Evolutionary conservation across 1,284 basidiomycete genomes (phyloP), one percentile per base, ranked within the genome.

Genomic region (Macrocystidia cucumis): DNA sequence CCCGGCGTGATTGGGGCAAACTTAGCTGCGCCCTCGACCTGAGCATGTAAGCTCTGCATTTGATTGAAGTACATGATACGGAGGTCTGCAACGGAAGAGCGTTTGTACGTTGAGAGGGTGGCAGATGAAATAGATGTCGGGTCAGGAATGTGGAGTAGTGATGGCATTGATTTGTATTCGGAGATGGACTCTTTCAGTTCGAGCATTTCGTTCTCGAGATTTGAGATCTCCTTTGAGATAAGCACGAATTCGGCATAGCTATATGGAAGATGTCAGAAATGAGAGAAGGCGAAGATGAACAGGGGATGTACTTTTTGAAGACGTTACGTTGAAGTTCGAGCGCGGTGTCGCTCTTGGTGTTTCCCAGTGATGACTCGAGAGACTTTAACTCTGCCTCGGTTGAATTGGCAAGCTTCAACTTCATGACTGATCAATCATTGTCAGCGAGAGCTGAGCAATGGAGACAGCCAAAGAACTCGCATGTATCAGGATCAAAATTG

Each of bases 191-290:
- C 90, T 55, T 97, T 98, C 55, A 98, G 78, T 54, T 98, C 93
- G 23, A 98, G 74, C 87, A 98, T 91, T 56, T 98, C 93, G 54
- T 95, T 97, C 64, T 98, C 95, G 8, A 99, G 72, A 0, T 88
- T 86, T 5, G 89, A 86, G 30, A 98, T 95, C 60, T 98, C 96
- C 53, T 98, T 98, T 5, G 92, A 96, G 29, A 98, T 91, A 29
- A 85, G 72, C 31, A 99, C 91, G 53, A 98, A 98, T 53, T 98
- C 91, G 25, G 90, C 83, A 53, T 98, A 98, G 60, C 91, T 93
- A 28, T 22, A 23, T 18, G 32, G 22, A 22, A 8, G 12, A 20
- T n/a, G 13, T 16, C n/a, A n/a, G 27, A 14, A 32, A 27, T 33
- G 13, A 14, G 6, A 16, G 20, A 29, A 19, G 19, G 2, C 13